phyloP scores from a whole-genome alignment of 2,329 filamentous ascomycete species.

The Botryotinia globosa region DNA sequence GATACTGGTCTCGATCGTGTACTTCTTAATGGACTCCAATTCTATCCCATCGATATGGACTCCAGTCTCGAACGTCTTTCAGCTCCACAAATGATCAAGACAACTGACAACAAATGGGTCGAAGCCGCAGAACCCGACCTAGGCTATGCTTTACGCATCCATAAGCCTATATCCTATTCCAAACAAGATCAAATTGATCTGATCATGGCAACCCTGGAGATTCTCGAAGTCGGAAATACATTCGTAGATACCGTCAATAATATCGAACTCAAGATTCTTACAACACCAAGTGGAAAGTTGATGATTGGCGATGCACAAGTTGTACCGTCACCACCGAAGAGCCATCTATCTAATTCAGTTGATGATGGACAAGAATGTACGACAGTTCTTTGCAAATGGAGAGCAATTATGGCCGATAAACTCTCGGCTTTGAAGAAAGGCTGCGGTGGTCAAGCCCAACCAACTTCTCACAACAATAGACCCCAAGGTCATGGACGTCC shows the following conservation, averaged over 20 bases:
- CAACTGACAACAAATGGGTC: constrained; percentile 30
- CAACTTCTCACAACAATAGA: constrained; percentile 24
- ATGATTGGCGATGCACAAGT: constrained; percentile 51
- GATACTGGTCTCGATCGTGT: constrained; percentile 46
- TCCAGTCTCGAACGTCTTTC: constrained; percentile 43
- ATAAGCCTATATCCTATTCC: constrained; percentile 45
- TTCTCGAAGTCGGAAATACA: constrained; percentile 57
- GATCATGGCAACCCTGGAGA: constrained; percentile 53
- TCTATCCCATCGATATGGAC: constrained; percentile 50
- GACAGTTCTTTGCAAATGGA: constrained; percentile 55
- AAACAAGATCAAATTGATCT: constrained; percentile 52
- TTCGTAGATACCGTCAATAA: constrained; percentile 54
- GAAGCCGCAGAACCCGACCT: constrained; percentile 32
- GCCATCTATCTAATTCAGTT: constrained; percentile 29
- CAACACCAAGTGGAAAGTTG: constrained; percentile 54
- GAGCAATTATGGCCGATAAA: constrained; percentile 48
- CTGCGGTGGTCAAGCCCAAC: constrained; percentile 28
- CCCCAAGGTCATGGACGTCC: constrained; percentile 18
- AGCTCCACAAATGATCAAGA: constrained; percentile 47
- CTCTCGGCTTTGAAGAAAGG: constrained; percentile 42
- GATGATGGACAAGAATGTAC: constrained; percentile 41
- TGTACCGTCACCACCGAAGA: constrained; percentile 30
- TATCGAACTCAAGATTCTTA: constrained; percentile 60
- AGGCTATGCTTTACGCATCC: constrained; percentile 34
- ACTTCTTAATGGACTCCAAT: constrained; percentile 57